Percentiles rank a stretch among this genome's conserved stretches.
Evolutionary conservation across 164 flowering plant genomes (phyloP).

Genomic region (Brasenia schreberi): DNA sequence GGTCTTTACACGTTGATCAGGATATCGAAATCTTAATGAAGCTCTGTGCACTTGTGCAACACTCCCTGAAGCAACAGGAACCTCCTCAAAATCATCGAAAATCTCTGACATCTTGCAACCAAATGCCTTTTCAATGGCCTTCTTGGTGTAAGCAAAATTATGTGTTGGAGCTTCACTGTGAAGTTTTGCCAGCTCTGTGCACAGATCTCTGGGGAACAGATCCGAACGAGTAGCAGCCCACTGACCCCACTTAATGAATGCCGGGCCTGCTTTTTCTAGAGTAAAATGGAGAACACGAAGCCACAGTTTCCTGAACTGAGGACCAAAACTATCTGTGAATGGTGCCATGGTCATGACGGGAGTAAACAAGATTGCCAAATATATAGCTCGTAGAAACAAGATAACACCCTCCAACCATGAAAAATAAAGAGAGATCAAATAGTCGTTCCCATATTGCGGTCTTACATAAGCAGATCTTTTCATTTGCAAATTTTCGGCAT

Average conservation of each 20-base stretch:
- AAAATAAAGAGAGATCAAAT: constrained; percentile 24
- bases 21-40: constrained; percentile 41
- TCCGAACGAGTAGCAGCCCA: constrained; percentile 95
- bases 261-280: constrained; percentile 73
- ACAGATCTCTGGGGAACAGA: constrained; percentile 68
- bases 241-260: constrained; percentile 91
- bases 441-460: constrained; percentile 53
- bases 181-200: constrained; percentile 61
- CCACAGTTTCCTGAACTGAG: constrained; percentile 43
- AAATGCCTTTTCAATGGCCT: constrained; percentile 65
- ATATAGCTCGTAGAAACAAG: constrained; percentile 45
- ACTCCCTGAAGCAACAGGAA: constrained; percentile 79
- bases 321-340: constrained; percentile 50
- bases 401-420: constrained; percentile 33
- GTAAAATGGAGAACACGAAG: constrained; percentile 54
- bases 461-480: constrained; percentile 31
- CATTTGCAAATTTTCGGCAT: constrained; percentile 20
- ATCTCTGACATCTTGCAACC: constrained; percentile 75
- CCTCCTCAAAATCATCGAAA: constrained; percentile 70
- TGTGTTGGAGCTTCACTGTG: constrained; percentile 75
- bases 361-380: constrained; percentile 43
- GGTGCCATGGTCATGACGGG: constrained; percentile 70
- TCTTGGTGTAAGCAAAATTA: constrained; percentile 62
- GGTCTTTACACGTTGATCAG: constrained; percentile 45
- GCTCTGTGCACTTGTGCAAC: constrained; percentile 88